Evolutionary conservation across 73 alveolate species (phyloP).

Genomic region (Stentor roeselii): DNA sequence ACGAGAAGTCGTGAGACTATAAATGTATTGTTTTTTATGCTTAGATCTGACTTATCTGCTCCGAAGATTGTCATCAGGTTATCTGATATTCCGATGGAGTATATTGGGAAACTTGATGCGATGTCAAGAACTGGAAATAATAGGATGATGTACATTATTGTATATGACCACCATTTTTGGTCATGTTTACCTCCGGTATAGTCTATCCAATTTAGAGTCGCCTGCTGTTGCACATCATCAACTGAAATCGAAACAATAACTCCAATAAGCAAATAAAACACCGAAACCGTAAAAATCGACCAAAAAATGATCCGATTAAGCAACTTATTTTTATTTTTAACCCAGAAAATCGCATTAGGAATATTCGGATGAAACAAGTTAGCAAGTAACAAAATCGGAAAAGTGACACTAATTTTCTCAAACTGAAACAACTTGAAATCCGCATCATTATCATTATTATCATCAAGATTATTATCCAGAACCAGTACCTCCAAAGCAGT

Average conservation of each 20-base stretch:
- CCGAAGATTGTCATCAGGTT: background rate
- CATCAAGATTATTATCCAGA: background rate
- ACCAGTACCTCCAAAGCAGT: background rate
- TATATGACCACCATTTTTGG: background rate
- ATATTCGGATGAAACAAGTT: background rate
- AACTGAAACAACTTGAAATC: background rate
- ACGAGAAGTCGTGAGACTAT: background rate
- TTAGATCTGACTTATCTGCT: background rate
- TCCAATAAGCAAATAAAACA: background rate
- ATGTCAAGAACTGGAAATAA: constrained; percentile 12
- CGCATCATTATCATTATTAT: background rate
- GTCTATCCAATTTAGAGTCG: constrained; percentile 21
- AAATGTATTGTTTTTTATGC: background rate
- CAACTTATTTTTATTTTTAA: background rate
- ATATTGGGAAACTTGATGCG: constrained; percentile 1
- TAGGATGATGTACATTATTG: background rate
- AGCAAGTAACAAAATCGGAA: background rate
- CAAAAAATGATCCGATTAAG: background rate
- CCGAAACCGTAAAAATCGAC: background rate
- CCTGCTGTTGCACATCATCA: background rate
- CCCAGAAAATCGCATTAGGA: background rate
- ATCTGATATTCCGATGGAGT: background rate
- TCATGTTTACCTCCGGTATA: background rate
- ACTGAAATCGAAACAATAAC: background rate
- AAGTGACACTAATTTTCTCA: background rate